A percentile compares a stretch with the other conserved stretches of the same genome.
Conservation (phyloP, 192 early-diverging fungal genomes). For the Nowakowskiella sp. region DNA sequence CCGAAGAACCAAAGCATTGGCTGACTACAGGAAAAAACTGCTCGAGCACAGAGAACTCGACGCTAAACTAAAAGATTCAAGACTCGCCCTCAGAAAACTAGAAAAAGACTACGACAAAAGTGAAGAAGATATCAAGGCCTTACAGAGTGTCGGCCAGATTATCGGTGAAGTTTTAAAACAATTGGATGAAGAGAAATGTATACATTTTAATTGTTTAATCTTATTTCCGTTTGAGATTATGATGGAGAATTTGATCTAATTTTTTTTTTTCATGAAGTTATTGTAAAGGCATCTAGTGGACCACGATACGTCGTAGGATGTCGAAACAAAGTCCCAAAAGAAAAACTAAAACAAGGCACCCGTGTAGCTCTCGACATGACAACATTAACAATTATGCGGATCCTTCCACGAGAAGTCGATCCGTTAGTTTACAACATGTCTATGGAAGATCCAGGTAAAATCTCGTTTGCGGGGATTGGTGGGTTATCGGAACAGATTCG, state of each 20-base stretch:
- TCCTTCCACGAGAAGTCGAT: slow-evolving; percentile 95
- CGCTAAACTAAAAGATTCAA: slow-evolving; percentile 89
- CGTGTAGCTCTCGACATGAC: slow-evolving; percentile 99
- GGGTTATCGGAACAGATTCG: slow-evolving; percentile 94
- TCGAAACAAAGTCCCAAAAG: slow-evolving; percentile 87
- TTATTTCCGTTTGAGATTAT: neutral
- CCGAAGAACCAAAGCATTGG: slow-evolving; percentile 69
- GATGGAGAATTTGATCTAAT: neutral
- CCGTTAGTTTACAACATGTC: slow-evolving; percentile 99
- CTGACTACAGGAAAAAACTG: slow-evolving; percentile 77
- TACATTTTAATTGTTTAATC: slow-evolving; percentile 16
- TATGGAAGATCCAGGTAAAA: slow-evolving; percentile 88
- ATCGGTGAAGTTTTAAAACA: slow-evolving; percentile 98
- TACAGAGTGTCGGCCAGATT: slow-evolving; percentile 98
- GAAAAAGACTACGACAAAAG: slow-evolving; percentile 92
- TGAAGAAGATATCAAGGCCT: slow-evolving; percentile 94
- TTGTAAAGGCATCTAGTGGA: slow-evolving; percentile 94
- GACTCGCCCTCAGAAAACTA: slow-evolving; percentile 72
- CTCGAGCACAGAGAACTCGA: slow-evolving; percentile 93
- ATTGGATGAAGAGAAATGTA: slow-evolving; percentile 92
- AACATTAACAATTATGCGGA: slow-evolving; percentile 99
- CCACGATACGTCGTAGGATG: slow-evolving; percentile 98
- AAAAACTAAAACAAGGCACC: slow-evolving; percentile 90
- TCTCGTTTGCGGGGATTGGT: slow-evolving; percentile 96
- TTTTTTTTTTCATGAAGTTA: slow-evolving; percentile 49